These are phyloP conservation scores for Suillus brevipes DNA, from an alignment of 768 basidiomycete species.

Conservation along the genomic window DNA sequence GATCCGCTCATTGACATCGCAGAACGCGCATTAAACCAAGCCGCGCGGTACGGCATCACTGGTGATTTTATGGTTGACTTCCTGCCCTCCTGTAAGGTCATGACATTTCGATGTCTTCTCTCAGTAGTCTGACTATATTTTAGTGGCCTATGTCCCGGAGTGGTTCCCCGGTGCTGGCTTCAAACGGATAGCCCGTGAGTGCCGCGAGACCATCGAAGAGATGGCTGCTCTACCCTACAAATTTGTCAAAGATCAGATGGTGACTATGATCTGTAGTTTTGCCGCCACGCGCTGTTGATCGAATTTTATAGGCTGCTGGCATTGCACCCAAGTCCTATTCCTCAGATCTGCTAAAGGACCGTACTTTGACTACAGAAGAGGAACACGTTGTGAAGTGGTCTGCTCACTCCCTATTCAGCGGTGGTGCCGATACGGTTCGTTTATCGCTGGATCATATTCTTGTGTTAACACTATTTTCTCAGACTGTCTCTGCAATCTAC, in stretches of 20 bases:
- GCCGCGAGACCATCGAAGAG: constrained; percentile 28
- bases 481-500: constrained; percentile 19
- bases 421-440: constrained; percentile 47
- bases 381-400: constrained; percentile 22
- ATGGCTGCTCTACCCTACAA: constrained; percentile 47
- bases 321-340: constrained; percentile 23
- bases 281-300: neutral
- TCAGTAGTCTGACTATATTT: constrained; percentile 5
- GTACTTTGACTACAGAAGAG: constrained; percentile 18
- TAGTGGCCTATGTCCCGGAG: constrained; percentile 33
- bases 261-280: constrained; percentile 15
- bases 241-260: constrained; percentile 49
- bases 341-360: constrained; percentile 12
- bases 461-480: neutral
- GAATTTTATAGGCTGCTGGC: constrained; percentile 15
- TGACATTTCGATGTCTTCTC: no score
- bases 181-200: constrained; percentile 29
- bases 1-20: constrained; percentile 39
- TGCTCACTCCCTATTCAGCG: constrained; percentile 11
- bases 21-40: constrained; percentile 20
- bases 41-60: constrained; percentile 12
- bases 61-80: constrained; percentile 23
- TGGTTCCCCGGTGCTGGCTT: constrained; percentile 40
- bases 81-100: constrained; percentile 21
- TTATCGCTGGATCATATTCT: constrained; percentile 25